Base-by-base conservation (phyloP, 768 basidiomycete genomes). In the Coprinellus micaceus region DNA sequence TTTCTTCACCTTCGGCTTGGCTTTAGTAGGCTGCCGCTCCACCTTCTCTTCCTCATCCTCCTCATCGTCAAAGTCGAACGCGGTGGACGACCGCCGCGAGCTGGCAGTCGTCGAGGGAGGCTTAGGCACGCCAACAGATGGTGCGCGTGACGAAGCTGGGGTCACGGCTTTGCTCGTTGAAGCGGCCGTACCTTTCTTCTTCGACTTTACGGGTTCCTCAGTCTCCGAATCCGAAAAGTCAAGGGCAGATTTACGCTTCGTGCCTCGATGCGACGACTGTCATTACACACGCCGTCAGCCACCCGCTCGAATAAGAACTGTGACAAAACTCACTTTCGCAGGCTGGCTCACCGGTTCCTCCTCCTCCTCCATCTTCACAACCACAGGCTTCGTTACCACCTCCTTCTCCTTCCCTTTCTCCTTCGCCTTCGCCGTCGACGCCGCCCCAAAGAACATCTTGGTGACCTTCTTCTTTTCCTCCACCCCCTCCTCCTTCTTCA, bases 321-420 rank as follows among this genome's bases (percentile, higher is more conserved):
- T 50, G n/a, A 19, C 52, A 28, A 17, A 36, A 29, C 39, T 48
- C 22, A 57, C 56, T 49, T 54, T 57, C 19, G 50, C 19, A 33
- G 44, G 28, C 24, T 44, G 46, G 11, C 13, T 48, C 17, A 25
- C 30, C 25, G 33, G 21, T 49, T 66, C 64, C 44, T 68, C 64
- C 53, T 65, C 66, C 10, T 70, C 71, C 62, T 82, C 82, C 9
- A 71, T 60, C 64, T 81, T 81, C 25, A 80, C 79, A 50, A 64
- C 63, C 24, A 56, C 43, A 41, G 64, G 65, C 3, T 24, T 50
- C n/a, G 43, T 44, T 36, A 24, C 19, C 47, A 65, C 64, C 40
- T 67, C 64, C 52, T 65, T 66, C 12, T 70, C 71, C 62, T 82
- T 83, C 10, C 71, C 61, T 64, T 81, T 81, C 24, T 80, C 79